Base-by-base conservation (phyloP, 805 yeast genomes). In the Saturnispora silvae region DNA sequence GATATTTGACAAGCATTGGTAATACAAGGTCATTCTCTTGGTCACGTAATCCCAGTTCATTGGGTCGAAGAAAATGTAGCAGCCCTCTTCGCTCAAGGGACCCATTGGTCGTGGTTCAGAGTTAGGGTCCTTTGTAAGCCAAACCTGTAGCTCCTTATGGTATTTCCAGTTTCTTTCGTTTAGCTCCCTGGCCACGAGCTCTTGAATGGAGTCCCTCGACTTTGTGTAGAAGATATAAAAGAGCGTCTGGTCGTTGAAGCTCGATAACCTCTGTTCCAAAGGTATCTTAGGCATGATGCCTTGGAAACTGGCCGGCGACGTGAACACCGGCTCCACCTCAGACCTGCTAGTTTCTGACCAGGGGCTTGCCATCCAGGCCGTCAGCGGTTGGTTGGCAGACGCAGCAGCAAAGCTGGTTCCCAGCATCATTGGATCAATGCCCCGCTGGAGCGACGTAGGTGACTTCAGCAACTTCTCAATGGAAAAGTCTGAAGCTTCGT, bases 81-180 rank as follows among this genome's bases (percentile, higher is more conserved):
- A 77, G 1, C 98, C 97, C 43, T 89, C 72, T 60, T 92, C 98
- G 38, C 87, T 79, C 80, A 24, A 81, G 73, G 41, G 85, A 83
- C 13, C 83, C 10, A 29, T 4, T 72, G 25, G 46, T 37, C 28
- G 20, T 1, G 96, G 96, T 57, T 89, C 97, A 43, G 77, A 77
- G 49, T 75, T 74, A 20, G 94, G 82, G 51, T 86, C 96, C 58
- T 92, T 92, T 10, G 98, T 92, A 41, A 92, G 64, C 98, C 98
- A 92, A 35, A 92, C 86, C 62, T 87, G 94, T 40, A 92, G 70
- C 43, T 85, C 95, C 61, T 86, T 89, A 61, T 92, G 98, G 53
- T 83, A 92, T 47, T 97, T 72, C 99, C 99, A 92, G 60, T 89
- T 92, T 50, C 98, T 70, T 44, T 77, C 77, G 50, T 85, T 84